Evolutionary conservation across 768 basidiomycete genomes (phyloP), one percentile per base, ranked within the genome.

Genomic region (Filobasidium wieringae): DNA sequence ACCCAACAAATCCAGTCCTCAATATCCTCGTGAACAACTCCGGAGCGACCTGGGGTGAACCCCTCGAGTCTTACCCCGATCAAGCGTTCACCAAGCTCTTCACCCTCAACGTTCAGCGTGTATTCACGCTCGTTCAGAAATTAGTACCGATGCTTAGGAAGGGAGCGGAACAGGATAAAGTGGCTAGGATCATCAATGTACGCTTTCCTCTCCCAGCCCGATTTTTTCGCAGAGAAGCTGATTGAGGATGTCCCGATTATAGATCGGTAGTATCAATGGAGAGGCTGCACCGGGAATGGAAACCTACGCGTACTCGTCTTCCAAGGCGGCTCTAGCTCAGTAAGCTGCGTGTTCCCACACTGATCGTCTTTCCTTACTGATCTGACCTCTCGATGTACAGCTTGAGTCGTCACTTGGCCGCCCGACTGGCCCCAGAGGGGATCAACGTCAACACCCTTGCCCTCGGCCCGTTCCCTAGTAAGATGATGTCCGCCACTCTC

Each of bases 261-360:
- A 84, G 82, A 84, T 80, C 63, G 84, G 79, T 32, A 83, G 80
- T 15, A 78, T 84, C 34, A 84, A 84, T 64, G 83, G 80, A 9
- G 63, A 79, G 2, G 63, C 66, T 19, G 78, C 82, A 4, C 81
- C 81, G 1, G 71, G 75, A 24, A 77, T 80, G 57, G 81, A 84
- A 61, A 84, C 83, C 1, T 84, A 81, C 60, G 81, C 82, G 0
- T 84, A 84, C 65, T 79, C 81, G 31, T 79, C 82, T 3, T 80
- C 80, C n/a, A 85, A 85, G 62, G 75, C 72, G 7, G 72, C 72
- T 31, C 34, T 73, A 36, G 68, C 70, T 57, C 67, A 68, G 72
- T 72, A 55, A 33, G 66, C 58, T 22, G 7, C n/a, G n/a, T n/a
- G n/a, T 56, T 22, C 22, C 31, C 59, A 15, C 30, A 32, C 33